Percentiles rank a stretch among this genome's conserved stretches.
Conservation (phyloP, 495 filamentous ascomycete species). For the Podospora fimiseda region DNA sequence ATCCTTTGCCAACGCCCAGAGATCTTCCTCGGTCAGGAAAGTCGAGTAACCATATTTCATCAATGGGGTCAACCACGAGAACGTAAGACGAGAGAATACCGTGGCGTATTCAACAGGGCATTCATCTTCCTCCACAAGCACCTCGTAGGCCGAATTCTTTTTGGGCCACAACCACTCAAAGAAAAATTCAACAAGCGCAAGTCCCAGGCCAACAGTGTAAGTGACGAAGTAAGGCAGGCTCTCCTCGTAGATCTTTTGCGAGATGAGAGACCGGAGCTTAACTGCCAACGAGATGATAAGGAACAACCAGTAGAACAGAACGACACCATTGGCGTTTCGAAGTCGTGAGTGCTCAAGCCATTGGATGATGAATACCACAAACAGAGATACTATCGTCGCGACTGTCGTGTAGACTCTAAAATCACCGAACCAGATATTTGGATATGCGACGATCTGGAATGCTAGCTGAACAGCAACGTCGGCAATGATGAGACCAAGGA, state of each 20-base stretch:
- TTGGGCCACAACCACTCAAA: constrained; percentile 93
- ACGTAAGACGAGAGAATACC: constrained; percentile 88
- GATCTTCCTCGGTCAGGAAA: constrained; percentile 89
- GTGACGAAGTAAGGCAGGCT: constrained; percentile 70
- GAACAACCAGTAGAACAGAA: constrained; percentile 94
- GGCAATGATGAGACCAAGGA: constrained; percentile 63
- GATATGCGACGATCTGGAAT: constrained; percentile 68
- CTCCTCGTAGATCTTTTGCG: constrained; percentile 60
- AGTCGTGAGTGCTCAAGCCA: constrained; percentile 87
- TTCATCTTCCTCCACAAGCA: constrained; percentile 75
- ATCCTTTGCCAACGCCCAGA: constrained; percentile 81
- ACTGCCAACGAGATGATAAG: constrained; percentile 73
- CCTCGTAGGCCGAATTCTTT: constrained; percentile 74
- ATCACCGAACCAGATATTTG: constrained; percentile 66
- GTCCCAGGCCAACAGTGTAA: constrained; percentile 66
- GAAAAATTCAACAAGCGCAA: constrained; percentile 67
- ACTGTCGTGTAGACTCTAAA: constrained; percentile 90
- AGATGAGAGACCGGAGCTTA: constrained; percentile 82
- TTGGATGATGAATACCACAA: constrained; percentile 78
- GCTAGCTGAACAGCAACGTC: constrained; percentile 65
- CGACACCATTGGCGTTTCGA: constrained; percentile 84
- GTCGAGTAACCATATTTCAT: constrained; percentile 94
- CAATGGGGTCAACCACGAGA: constrained; percentile 97
- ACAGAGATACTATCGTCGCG: constrained; percentile 67
- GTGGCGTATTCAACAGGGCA: constrained; percentile 93